Evolutionary conservation across 305 asterid genomes (phyloP).

Genomic region (Solanum hybrid): DNA sequence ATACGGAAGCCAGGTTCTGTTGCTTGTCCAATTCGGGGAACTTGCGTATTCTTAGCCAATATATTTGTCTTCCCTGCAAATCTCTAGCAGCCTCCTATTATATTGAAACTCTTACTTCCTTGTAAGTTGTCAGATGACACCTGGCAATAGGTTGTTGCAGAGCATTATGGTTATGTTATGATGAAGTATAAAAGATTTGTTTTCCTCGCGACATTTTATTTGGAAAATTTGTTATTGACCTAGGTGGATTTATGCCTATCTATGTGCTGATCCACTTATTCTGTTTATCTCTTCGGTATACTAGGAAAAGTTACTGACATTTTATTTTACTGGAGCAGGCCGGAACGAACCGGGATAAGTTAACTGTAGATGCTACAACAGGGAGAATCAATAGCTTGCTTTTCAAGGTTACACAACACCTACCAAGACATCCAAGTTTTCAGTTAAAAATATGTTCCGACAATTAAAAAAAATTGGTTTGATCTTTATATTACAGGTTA

Average conservation of each 20-base stretch:
- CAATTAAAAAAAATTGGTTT: background rate
- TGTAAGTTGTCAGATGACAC: background rate
- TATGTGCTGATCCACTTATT: background rate
- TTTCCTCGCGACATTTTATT: background rate
- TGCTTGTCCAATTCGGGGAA: background rate
- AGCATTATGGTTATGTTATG: background rate
- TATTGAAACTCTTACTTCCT: background rate
- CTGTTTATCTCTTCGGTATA: background rate
- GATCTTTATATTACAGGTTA: conserved; percentile 40
- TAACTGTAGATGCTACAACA: conserved; percentile 55
- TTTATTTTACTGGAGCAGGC: conserved; percentile 30
- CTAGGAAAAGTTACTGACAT: background rate
- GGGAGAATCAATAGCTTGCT: conserved; percentile 69
- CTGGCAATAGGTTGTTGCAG: background rate
- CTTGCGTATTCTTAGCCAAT: background rate
- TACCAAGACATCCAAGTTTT: background rate
- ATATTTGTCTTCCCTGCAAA: background rate
- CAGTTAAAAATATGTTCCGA: background rate
- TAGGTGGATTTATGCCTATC: background rate
- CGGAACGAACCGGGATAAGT: conserved; percentile 69
- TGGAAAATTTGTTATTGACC: background rate
- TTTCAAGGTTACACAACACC: conserved; percentile 42
- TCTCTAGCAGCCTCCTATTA: background rate
- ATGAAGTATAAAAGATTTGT: background rate
- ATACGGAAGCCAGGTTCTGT: background rate